A percentile compares a stretch with the other conserved stretches of the same genome.
phyloP scores from a whole-genome alignment of 208 protist genomes.

The Leishmania arabica region DNA sequence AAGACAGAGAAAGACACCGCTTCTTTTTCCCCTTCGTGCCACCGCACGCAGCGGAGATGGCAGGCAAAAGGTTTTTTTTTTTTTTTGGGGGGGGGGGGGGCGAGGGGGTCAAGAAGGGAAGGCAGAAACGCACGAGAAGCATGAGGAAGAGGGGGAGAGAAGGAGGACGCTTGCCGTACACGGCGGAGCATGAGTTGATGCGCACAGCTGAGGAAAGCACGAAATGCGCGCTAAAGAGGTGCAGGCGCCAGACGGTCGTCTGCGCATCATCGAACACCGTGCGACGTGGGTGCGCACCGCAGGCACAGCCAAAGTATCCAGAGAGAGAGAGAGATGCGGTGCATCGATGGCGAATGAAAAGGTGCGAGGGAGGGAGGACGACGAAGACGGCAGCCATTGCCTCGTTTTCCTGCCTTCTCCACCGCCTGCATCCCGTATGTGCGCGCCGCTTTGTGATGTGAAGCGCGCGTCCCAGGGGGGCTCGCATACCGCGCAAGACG shows the following conservation, averaged over 20 bases:
- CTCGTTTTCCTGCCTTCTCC: background rate
- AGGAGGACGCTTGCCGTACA: background rate
- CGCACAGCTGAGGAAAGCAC: background rate
- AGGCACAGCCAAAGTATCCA: background rate
- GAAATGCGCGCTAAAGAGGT: background rate
- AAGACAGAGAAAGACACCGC: background rate
- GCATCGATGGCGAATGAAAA: background rate
- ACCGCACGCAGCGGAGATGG: background rate
- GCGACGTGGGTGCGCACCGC: background rate
- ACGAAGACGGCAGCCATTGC: background rate
- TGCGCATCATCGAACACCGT: background rate
- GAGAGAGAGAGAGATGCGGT: background rate
- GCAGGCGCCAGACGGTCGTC: background rate
- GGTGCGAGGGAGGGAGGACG: background rate
- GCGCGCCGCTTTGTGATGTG: background rate
- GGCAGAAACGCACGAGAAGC: background rate
- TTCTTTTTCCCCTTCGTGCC: background rate
- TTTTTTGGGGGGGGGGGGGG: background rate
- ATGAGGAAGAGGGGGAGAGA: background rate
- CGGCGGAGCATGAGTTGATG: background rate
- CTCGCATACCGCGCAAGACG: background rate
- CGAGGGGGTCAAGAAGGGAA: background rate
- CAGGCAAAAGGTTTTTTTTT: background rate
- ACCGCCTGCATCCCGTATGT: background rate
- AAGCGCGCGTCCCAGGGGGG: background rate